Conservation (phyloP, 257 asterid species). For the Solanum habrochaites region DNA sequence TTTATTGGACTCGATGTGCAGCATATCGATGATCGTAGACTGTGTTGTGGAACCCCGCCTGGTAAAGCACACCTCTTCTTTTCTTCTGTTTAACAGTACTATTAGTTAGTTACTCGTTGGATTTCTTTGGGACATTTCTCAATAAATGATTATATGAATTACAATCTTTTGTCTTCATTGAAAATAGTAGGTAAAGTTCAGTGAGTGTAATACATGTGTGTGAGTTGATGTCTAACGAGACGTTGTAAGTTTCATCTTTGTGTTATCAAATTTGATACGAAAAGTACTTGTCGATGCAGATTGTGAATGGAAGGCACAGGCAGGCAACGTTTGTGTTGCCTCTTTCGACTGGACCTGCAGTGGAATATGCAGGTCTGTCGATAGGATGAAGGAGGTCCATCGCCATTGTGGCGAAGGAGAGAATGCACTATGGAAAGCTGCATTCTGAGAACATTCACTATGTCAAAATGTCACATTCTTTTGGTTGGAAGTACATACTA, state of each 20-base stretch:
- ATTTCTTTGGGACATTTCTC: background rate
- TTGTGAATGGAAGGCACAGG: conserved; percentile 92
- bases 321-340: conserved; percentile 72
- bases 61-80: conserved; percentile 19
- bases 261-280: background rate
- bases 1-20: conserved; percentile 84
- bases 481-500: background rate
- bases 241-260: background rate
- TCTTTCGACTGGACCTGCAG: conserved; percentile 90
- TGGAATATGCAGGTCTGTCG: conserved; percentile 75
- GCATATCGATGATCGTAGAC: conserved; percentile 74
- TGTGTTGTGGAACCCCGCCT: conserved; percentile 91
- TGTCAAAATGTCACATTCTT: background rate
- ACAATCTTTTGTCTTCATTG: background rate
- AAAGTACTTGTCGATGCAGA: conserved; percentile 23
- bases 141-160: background rate
- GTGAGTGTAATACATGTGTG: background rate
- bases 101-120: background rate
- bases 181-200: background rate
- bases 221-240: background rate
- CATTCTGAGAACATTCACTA: conserved; percentile 25
- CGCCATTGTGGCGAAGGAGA: conserved; percentile 70
- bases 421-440: conserved; percentile 56
- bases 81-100: background rate
- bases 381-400: conserved; percentile 73